Evolutionary conservation across 495 filamentous ascomycete genomes (phyloP).

Genomic region (Pseudomonodictys pantanalensis): DNA sequence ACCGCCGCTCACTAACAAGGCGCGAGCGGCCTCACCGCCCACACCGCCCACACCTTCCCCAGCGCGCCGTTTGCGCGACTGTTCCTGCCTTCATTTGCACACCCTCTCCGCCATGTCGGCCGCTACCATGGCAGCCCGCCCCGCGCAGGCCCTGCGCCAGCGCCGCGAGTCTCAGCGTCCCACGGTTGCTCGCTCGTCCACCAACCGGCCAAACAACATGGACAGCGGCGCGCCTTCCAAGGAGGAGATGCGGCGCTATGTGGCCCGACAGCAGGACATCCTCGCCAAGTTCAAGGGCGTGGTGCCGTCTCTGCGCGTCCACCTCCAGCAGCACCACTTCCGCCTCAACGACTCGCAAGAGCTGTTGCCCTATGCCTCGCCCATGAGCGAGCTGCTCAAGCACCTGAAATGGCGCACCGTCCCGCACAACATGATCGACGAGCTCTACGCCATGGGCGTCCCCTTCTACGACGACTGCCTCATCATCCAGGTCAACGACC

Average conservation of each 20-base stretch:
- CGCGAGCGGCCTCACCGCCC: too few species aligned
- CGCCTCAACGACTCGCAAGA: constrained; percentile 94
- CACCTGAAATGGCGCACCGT: constrained; percentile 66
- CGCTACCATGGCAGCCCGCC: constrained; percentile 13
- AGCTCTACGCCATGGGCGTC: constrained; percentile 62
- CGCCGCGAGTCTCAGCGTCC: constrained; percentile 37
- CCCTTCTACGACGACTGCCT: constrained; percentile 92
- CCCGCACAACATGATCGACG: constrained; percentile 72
- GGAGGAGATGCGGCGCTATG: constrained; percentile 27
- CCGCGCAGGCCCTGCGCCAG: constrained; percentile 32
- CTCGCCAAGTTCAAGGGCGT: constrained; percentile 74
- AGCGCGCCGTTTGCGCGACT: too few species aligned
- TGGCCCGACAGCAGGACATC: constrained; percentile 64
- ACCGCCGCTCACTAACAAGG: too few species aligned
- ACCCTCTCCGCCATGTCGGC: constrained; percentile 27
- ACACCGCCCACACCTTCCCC: too few species aligned
- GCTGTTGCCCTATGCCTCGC: constrained; percentile 82
- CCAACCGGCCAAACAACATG: constrained; percentile 18
- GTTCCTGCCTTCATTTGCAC: too few species aligned
- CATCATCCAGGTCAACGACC: constrained; percentile 87
- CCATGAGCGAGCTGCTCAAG: constrained; percentile 80
- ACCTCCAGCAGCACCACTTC: constrained; percentile 81
- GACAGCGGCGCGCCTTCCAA: constrained; percentile 18
- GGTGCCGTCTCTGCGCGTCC: constrained; percentile 78
- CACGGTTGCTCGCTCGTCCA: constrained; percentile 20